Conservation (phyloP, 2,329 filamentous ascomycete species). For the Aphanocladium album region DNA sequence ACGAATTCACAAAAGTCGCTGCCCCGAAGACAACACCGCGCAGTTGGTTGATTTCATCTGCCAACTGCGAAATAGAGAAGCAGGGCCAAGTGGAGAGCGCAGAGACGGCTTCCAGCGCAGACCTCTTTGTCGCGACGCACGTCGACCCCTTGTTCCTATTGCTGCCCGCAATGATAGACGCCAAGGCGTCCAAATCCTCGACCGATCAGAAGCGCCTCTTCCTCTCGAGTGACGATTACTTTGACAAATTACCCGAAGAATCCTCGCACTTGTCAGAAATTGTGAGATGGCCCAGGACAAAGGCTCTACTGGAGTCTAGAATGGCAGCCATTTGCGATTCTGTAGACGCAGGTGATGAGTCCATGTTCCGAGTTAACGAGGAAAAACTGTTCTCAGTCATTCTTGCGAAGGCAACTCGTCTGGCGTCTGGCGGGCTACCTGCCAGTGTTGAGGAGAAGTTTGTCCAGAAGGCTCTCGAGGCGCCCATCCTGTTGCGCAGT, state of each 20-base stretch:
- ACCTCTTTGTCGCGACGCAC: constrained; percentile 77
- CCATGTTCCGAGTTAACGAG: constrained; percentile 75
- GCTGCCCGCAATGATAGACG: constrained; percentile 61
- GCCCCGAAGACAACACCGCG: constrained; percentile 49
- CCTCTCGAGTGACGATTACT: constrained; percentile 64
- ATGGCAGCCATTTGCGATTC: constrained; percentile 72
- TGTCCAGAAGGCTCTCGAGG: constrained; percentile 68
- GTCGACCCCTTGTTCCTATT: constrained; percentile 82
- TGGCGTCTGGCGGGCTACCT: constrained; percentile 63
- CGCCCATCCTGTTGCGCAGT: constrained; percentile 66
- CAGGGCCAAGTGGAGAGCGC: constrained; percentile 29
- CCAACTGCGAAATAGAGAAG: not conserved
- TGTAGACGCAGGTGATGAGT: constrained; percentile 77
- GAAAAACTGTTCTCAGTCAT: constrained; percentile 63
- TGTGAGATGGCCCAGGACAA: constrained; percentile 43
- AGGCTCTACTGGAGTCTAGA: constrained; percentile 54
- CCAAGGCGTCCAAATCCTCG: constrained; percentile 34
- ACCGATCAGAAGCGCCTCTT: constrained; percentile 57
- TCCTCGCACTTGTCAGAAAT: constrained; percentile 56
- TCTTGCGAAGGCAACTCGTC: constrained; percentile 64
- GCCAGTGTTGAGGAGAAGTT: constrained; percentile 81
- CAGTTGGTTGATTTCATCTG: constrained; percentile 56
- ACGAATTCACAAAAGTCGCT: constrained; percentile 58
- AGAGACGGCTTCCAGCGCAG: constrained; percentile 57
- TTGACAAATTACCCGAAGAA: constrained; percentile 55